A percentile compares a stretch with the other conserved stretches of the same genome.
These are phyloP conservation scores for Lentinula aciculospora DNA, from an alignment of 768 basidiomycete species.

Conservation along the genomic window DNA sequence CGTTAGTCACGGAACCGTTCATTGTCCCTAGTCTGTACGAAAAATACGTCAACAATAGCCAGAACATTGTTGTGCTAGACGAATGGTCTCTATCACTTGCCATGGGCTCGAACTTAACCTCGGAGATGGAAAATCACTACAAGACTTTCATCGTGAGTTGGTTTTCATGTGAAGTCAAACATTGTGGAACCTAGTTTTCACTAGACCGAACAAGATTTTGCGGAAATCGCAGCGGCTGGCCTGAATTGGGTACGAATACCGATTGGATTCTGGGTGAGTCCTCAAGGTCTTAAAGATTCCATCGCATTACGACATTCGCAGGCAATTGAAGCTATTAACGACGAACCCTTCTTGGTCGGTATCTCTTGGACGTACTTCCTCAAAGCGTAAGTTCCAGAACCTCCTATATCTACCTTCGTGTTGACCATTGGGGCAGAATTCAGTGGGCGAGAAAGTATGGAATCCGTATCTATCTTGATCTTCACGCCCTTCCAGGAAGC, in stretches of 20 bases:
- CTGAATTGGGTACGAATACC: slow-evolving; percentile 86
- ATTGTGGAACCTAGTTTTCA: background rate
- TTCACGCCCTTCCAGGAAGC: slow-evolving; percentile 66
- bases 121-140: slow-evolving; percentile 71
- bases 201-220: slow-evolving; percentile 90
- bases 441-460: slow-evolving; percentile 94
- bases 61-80: background rate
- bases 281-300: slow-evolving; percentile 24
- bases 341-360: slow-evolving; percentile 78
- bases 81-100: slow-evolving; percentile 2
- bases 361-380: slow-evolving; percentile 67
- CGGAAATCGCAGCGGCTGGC: slow-evolving; percentile 84
- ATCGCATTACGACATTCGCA: background rate
- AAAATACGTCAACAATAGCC: slow-evolving; percentile 41
- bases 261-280: slow-evolving; percentile 72
- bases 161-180: background rate
- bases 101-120: slow-evolving; percentile 1
- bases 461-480: slow-evolving; percentile 79
- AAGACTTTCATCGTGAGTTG: slow-evolving; percentile 72
- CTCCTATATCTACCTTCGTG: background rate
- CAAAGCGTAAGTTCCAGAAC: slow-evolving; percentile 14
- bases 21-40: slow-evolving; percentile 68
- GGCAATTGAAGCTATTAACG: slow-evolving; percentile 47
- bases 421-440: slow-evolving; percentile 66
- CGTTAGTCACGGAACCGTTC: slow-evolving; percentile 70